phyloP scores from a whole-genome alignment of 805 yeast species.

The Candida golubevii region DNA sequence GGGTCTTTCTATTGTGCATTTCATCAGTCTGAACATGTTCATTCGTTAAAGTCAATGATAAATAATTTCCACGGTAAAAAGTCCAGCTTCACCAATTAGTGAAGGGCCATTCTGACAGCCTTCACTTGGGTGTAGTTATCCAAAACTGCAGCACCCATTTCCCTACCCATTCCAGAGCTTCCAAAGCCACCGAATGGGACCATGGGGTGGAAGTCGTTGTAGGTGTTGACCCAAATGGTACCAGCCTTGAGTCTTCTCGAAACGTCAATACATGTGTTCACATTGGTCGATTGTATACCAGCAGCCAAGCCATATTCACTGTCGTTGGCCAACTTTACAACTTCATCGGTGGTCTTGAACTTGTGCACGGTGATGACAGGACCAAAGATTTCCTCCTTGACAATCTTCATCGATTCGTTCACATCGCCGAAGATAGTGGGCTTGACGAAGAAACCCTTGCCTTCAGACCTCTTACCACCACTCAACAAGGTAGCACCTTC shows the following conservation, averaged over 20 bases:
- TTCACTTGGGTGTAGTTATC: slow-evolving; percentile 82
- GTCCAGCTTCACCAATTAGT: slow-evolving; percentile 3
- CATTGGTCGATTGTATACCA: slow-evolving; percentile 76
- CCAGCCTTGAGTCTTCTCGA: slow-evolving; percentile 78
- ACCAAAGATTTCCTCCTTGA: slow-evolving; percentile 90
- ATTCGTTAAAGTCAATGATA: too few relatives aligned
- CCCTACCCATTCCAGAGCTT: slow-evolving; percentile 89
- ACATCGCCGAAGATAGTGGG: slow-evolving; percentile 90
- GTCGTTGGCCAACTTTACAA: slow-evolving; percentile 71
- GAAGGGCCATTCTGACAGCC: slow-evolving; percentile 62
- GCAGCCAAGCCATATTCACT: slow-evolving; percentile 86
- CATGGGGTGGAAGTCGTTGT: slow-evolving; percentile 80
- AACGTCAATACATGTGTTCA: slow-evolving; percentile 72
- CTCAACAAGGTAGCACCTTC: slow-evolving; percentile 82
- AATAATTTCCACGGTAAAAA: too few relatives aligned
- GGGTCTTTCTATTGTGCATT: too few relatives aligned
- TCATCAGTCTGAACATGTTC: too few relatives aligned
- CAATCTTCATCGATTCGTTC: slow-evolving; percentile 65
- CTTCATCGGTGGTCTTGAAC: slow-evolving; percentile 81
- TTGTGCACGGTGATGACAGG: slow-evolving; percentile 85
- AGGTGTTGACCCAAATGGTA: slow-evolving; percentile 87
- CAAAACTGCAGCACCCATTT: slow-evolving; percentile 85
- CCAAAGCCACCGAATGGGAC: slow-evolving; percentile 94
- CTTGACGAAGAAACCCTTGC: slow-evolving; percentile 64
- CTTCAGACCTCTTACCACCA: slow-evolving; percentile 57